Conservation (phyloP, 176 grass and related monocot genomes). For the Oryza officinalis region DNA sequence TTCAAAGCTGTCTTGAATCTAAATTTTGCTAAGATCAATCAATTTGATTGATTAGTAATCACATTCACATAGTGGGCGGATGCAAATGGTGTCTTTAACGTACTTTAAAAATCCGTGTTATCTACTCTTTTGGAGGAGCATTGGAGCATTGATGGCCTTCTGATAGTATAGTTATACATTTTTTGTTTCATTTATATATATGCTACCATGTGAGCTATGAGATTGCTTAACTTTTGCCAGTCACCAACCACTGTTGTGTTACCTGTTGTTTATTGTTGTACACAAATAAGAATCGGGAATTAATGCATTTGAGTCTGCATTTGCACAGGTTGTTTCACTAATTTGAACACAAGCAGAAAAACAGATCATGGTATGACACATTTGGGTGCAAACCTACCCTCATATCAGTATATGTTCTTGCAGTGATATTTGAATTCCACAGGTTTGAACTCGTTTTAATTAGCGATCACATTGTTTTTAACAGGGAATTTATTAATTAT, state of each 20-base stretch:
- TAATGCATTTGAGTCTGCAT: constrained; percentile 36
- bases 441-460: constrained; percentile 16
- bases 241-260: not conserved
- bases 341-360: constrained; percentile 44
- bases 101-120: no score
- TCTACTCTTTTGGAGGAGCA: no score
- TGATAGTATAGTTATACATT: no score
- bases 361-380: constrained; percentile 63
- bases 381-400: constrained; percentile 12
- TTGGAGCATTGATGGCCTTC: no score
- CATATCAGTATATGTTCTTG: not conserved
- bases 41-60: no score
- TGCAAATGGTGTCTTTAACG: no score
- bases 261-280: not conserved
- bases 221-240: no score
- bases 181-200: no score
- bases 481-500: constrained; percentile 65
- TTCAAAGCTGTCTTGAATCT: no score
- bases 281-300: not conserved
- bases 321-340: constrained; percentile 71
- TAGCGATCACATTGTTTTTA: not conserved
- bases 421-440: not conserved
- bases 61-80: no score
- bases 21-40: no score
- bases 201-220: no score